Evolutionary conservation across 2,329 filamentous ascomycete species (phyloP), one percentile per base, ranked within the genome.

Genomic region (Sporothrix luriei): DNA sequence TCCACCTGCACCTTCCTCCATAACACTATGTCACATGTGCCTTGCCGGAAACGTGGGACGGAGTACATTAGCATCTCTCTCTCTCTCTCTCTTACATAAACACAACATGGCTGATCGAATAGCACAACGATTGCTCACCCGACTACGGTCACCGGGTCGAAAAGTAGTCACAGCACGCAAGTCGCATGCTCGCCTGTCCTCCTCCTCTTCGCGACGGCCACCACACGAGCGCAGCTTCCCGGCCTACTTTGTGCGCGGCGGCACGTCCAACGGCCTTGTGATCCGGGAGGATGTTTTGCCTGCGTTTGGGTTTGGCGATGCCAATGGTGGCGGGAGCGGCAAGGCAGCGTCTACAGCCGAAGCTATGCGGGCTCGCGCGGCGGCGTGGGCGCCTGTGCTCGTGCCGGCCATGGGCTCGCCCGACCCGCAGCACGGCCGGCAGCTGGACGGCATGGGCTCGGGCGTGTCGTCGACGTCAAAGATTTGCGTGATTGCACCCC

Each of bases 381-480:
- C 19, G n/a, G 73, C 68, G 13, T 78, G 76, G 76, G 43, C n/a
- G 14, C 19, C 62, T 0, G 65, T 77, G 26, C 72, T 78, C 11
- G 71, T 74, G 3, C 67, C 73, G 9, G 83, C 82, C 9, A 88
- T 92, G 78, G 89, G 89, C 43, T 87, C 86, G 3, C 88, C 88
- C 0, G 91, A 93, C 74, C 80, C 84, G 0, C 4, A n/a, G 4
- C 83, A 89, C 77, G 89, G 87, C 0, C 84, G 91, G 0, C 91
- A 93, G 78, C 86, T 93, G 0, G 85, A 92, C 76, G 90, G 90
- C 10, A 84, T 92, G 77, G 90, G 90, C 2, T 88, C 87, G 0
- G 90, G 90, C 4, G 82, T 90, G 66, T 91, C 88, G 11, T 89
- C 85, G 62, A 84, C 91, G 2, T 90, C 87, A 69, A 93, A 93